Conservation (phyloP, 2,329 filamentous ascomycete genomes). For the Helminthosporium solani region DNA sequence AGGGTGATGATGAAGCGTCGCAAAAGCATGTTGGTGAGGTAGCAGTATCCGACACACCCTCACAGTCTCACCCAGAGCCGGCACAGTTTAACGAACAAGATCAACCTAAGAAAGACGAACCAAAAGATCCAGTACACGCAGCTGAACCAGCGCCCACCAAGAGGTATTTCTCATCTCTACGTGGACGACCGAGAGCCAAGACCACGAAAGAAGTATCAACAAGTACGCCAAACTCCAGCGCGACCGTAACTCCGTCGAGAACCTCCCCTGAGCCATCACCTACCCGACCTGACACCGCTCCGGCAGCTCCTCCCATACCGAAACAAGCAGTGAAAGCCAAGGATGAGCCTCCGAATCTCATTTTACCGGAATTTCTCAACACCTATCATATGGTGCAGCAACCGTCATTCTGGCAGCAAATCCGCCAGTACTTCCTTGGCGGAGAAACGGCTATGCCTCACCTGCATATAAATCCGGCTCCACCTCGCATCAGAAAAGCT, state of each 20-base stretch:
- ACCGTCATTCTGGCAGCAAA: conserved; percentile 48
- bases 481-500: conserved; percentile 76
- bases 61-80: conserved; percentile 52
- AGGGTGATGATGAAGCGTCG: conserved; percentile 58
- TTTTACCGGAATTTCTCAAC: conserved; percentile 68
- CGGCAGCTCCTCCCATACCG: conserved; percentile 26
- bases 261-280: conserved; percentile 29
- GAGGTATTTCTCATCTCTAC: conserved; percentile 33
- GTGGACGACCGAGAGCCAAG: conserved; percentile 33
- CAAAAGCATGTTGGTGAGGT: conserved; percentile 56
- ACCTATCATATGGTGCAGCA: conserved; percentile 59
- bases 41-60: conserved; percentile 53
- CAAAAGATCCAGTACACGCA: conserved; percentile 19
- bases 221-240: conserved; percentile 38
- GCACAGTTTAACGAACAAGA: conserved; percentile 53
- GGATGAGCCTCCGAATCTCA: conserved; percentile 57
- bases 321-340: conserved; percentile 27
- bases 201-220: conserved; percentile 17
- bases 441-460: conserved; percentile 62
- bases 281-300: conserved; percentile 26
- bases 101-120: conserved; percentile 19
- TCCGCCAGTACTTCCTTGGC: conserved; percentile 44
- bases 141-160: conserved; percentile 26
- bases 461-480: conserved; percentile 68
- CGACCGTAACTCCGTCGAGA: conserved; percentile 35